A percentile compares a stretch with the other conserved stretches of the same genome.
phyloP scores from a whole-genome alignment of 805 yeast genomes.

The Isabelozyma rhagii region DNA sequence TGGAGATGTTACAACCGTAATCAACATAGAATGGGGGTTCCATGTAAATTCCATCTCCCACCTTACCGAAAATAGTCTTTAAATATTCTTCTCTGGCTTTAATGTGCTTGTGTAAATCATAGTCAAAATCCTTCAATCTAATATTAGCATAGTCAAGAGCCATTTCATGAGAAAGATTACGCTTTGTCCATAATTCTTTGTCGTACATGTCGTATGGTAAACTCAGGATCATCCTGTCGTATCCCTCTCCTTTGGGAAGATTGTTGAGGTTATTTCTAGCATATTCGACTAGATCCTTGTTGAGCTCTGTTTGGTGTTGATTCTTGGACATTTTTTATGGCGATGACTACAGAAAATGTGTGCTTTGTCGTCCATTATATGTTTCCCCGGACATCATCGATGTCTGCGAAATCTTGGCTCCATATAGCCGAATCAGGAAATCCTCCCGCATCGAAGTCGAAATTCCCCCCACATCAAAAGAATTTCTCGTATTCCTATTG shows the following conservation, averaged over 20 bases:
- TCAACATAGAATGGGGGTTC: slow-evolving; percentile 65
- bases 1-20: slow-evolving; percentile 58
- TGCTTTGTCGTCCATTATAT: background rate
- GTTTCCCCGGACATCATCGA: background rate
- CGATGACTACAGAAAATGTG: no score
- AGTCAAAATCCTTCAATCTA: slow-evolving; percentile 30
- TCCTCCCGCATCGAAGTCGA: no score
- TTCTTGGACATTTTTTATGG: background rate
- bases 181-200: slow-evolving; percentile 19
- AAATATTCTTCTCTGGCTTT: slow-evolving; percentile 37
- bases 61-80: slow-evolving; percentile 45
- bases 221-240: slow-evolving; percentile 56
- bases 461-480: no score
- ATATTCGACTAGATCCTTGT: slow-evolving; percentile 30
- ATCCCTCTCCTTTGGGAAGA: slow-evolving; percentile 39
- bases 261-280: slow-evolving; percentile 31
- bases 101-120: slow-evolving; percentile 20
- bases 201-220: slow-evolving; percentile 40
- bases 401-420: no score
- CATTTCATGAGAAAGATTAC: slow-evolving; percentile 32
- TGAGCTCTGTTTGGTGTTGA: slow-evolving; percentile 11
- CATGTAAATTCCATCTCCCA: slow-evolving; percentile 37
- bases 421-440: no score
- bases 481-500: no score
- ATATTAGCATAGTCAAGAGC: slow-evolving; percentile 31